Base-by-base conservation (phyloP, 139 green algal species). In the Pseudopediastrum boryanum region DNA sequence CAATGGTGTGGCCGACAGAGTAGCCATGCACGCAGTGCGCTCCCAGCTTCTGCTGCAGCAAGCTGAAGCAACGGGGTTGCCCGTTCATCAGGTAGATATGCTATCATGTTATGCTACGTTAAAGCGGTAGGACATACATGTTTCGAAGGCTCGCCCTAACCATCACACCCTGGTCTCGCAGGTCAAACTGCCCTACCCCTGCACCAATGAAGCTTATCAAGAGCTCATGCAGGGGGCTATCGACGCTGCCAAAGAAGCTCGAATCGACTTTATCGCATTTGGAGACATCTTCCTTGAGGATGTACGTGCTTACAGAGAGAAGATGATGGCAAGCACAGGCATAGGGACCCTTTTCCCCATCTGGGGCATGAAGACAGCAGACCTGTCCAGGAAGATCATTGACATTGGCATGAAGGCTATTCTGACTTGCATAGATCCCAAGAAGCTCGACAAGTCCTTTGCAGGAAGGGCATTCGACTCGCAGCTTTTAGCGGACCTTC, bases 1-100 rank as follows among this genome's bases (percentile, higher is more conserved):
- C 44, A 81, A 81, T 38, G 31, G 66, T 23, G 27, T 29, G 33
- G 56, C 58, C 2, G 42, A 80, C 9, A 50, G 77, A 5, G 77
- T 83, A 25, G 77, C 77, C 16, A 83, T 83, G 77, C 77, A 83
- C 54, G 77, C 44, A 19, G 77, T 83, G 42, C 46, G 77, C 6
- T 4, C 16, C 5, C 16, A 29, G 48, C 77, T 83, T 43, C 69
- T 83, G 48, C 58, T 29, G 21, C 41, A 64, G 68, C 77, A 83
- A 42, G 77, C 77, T 25, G 67, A 27, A 50, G 77, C 77, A 42
- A 51, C 39, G 23, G 77, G 69, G 2, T 59, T 83, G 66, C 77
- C 77, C 16, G 54, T 83, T 10, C 35, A 83, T 38, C 43, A 79
- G 68, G 69, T 81, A n/a, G n/a, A n/a, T n/a, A n/a, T n/a, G n/a